Percentiles rank a stretch among this genome's conserved stretches.
These are phyloP conservation scores for Odontarrhena argentea DNA, from an alignment of 345 rosid genomes.

Conservation along the genomic window DNA sequence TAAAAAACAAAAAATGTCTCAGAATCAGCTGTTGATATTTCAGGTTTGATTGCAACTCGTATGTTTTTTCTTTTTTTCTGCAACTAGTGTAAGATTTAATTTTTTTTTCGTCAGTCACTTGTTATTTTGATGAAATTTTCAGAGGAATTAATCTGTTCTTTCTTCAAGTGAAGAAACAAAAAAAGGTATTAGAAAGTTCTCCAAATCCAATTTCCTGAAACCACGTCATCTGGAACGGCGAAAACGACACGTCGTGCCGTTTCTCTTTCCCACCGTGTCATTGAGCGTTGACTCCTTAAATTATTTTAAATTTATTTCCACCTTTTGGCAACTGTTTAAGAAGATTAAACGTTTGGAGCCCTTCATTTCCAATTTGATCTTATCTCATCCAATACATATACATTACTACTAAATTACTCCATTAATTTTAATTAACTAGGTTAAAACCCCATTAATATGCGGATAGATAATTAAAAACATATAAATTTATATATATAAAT, in stretches of 20 bases:
- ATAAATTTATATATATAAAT: too few relatives aligned
- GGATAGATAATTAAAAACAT: too few relatives aligned
- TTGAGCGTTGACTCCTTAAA: conserved; percentile 7
- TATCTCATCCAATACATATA: not conserved
- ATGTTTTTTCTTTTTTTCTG: too few relatives aligned
- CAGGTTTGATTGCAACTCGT: too few relatives aligned
- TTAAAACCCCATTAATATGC: too few relatives aligned
- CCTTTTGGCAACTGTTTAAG: not conserved
- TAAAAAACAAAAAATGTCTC: too few relatives aligned
- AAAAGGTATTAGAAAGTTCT: not conserved
- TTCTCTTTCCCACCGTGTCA: not conserved
- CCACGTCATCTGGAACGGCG: conserved; percentile 23
- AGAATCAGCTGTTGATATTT: too few relatives aligned
- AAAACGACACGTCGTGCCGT: conserved; percentile 25
- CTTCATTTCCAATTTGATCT: not conserved
- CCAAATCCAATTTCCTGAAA: not conserved
- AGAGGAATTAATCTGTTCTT: not conserved
- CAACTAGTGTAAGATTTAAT: too few relatives aligned
- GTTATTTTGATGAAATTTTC: not conserved
- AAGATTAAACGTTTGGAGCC: not conserved
- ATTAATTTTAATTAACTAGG: too few relatives aligned
- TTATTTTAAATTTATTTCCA: not conserved
- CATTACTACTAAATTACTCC: not conserved
- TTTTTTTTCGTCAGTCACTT: not conserved
- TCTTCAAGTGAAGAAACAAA: too few relatives aligned